phyloP scores from a whole-genome alignment of 768 basidiomycete species.

The Rickenella mellea region DNA sequence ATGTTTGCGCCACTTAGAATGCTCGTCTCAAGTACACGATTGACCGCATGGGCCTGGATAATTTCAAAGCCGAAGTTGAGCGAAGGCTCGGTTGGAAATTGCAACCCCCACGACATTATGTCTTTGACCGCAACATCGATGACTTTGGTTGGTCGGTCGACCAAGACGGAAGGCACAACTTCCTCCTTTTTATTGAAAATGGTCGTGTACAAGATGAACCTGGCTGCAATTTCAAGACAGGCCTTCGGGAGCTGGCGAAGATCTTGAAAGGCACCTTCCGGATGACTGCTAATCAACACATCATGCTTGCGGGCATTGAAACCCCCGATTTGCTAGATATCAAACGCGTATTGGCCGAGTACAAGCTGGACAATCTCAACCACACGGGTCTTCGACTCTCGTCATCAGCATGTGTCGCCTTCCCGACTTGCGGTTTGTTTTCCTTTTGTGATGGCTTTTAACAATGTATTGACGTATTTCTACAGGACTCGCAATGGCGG shows the following conservation, averaged over 20 bases:
- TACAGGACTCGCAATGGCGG: constrained; percentile 66
- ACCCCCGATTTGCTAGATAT: constrained; percentile 66
- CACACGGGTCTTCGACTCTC: constrained; percentile 75
- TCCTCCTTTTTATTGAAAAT: constrained; percentile 93
- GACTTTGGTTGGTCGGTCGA: constrained; percentile 91
- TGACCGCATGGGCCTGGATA: constrained; percentile 86
- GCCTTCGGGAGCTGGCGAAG: constrained; percentile 85
- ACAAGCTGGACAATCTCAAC: constrained; percentile 82
- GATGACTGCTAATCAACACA: constrained; percentile 91
- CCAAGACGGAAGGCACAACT: constrained; percentile 82
- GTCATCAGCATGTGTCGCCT: constrained; percentile 93
- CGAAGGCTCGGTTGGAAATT: constrained; percentile 74
- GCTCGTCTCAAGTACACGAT: constrained; percentile 95
- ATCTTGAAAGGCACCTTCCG: constrained; percentile 92
- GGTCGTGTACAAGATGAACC: constrained; percentile 95
- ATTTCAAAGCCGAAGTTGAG: constrained; percentile 87
- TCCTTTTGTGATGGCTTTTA: neutral
- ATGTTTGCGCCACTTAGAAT: constrained; percentile 34
- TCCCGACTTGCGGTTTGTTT: constrained; percentile 78
- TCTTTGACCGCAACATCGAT: constrained; percentile 85
- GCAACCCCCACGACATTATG: constrained; percentile 61
- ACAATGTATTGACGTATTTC: constrained; percentile 2
- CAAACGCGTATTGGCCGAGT: constrained; percentile 70
- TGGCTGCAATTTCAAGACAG: constrained; percentile 84
- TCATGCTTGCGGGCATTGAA: constrained; percentile 78